Percentiles rank a stretch among this genome's conserved stretches.
These are phyloP conservation scores for Begonia fuchsioides DNA, from an alignment of 306 rosid species.

Conservation along the genomic window DNA sequence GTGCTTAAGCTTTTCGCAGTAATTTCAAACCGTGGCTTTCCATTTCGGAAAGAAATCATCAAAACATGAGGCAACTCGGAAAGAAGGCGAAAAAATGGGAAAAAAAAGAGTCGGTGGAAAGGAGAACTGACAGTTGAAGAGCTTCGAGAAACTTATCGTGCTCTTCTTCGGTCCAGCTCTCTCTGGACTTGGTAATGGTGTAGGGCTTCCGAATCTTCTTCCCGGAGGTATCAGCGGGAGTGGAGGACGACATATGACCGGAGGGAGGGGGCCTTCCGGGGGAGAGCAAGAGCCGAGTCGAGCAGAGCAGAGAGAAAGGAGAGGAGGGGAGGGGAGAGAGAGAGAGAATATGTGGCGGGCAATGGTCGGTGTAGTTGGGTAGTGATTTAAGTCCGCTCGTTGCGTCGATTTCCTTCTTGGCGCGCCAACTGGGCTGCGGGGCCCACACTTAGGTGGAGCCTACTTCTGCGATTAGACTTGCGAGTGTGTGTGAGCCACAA, in stretches of 20 bases:
- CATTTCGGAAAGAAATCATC: too few species aligned
- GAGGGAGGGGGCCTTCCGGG: neutral
- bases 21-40: too few species aligned
- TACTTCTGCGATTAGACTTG: constrained; percentile 3
- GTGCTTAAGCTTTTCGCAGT: too few species aligned
- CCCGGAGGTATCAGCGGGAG: constrained; percentile 36
- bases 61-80: too few species aligned
- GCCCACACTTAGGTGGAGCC: constrained; percentile 3
- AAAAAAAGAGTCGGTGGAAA: neutral
- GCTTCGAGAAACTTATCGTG: constrained; percentile 96
- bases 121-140: constrained; percentile 56
- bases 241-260: constrained; percentile 16
- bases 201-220: constrained; percentile 90
- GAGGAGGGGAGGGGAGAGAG: neutral
- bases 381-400: neutral
- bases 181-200: constrained; percentile 91
- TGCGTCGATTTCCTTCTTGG: neutral
- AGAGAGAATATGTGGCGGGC: constrained; percentile 15
- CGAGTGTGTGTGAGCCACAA: constrained; percentile 14
- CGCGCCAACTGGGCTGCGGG: constrained; percentile 5
- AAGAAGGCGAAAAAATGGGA: neutral
- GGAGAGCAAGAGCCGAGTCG: constrained; percentile 9
- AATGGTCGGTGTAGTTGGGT: constrained; percentile 1
- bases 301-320: neutral
- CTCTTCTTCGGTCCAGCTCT: constrained; percentile 94